Evolutionary conservation across 2,329 filamentous ascomycete genomes (phyloP).

Genomic region (Colletotrichum siamense): DNA sequence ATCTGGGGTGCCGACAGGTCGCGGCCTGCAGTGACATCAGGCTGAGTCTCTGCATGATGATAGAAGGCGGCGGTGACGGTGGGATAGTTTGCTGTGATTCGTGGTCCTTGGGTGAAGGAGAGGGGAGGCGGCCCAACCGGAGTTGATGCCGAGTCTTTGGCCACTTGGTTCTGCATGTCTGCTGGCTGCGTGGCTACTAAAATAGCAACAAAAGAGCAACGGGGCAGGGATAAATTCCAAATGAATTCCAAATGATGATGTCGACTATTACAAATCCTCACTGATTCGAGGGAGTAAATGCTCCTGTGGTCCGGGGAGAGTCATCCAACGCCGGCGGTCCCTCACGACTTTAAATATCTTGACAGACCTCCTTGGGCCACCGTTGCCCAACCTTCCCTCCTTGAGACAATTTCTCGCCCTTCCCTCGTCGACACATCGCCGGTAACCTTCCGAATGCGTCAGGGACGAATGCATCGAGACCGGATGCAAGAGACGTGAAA

Average conservation of each 20-base stretch:
- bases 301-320: constrained; percentile 3
- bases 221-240: constrained; percentile 10
- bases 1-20: constrained; percentile 31
- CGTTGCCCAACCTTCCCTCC: not conserved
- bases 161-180: not conserved
- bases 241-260: not conserved
- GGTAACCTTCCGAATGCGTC: not conserved
- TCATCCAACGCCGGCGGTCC: not conserved
- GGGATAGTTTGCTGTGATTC: not conserved
- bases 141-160: not conserved
- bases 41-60: constrained; percentile 35
- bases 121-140: constrained; percentile 7
- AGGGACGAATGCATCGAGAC: not conserved
- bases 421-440: not conserved
- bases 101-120: constrained; percentile 5
- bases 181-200: constrained; percentile 2
- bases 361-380: not conserved
- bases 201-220: constrained; percentile 8
- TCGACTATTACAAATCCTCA: constrained; percentile 10
- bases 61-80: constrained; percentile 24
- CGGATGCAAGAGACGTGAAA: not conserved
- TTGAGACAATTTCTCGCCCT: not conserved
- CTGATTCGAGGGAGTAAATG: not conserved
- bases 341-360: constrained; percentile 13
- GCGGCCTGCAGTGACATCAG: constrained; percentile 43